Evolutionary conservation across 1,284 basidiomycete species (phyloP), one percentile per base, ranked within the genome.

Genomic region (Ustilago loliicola): DNA sequence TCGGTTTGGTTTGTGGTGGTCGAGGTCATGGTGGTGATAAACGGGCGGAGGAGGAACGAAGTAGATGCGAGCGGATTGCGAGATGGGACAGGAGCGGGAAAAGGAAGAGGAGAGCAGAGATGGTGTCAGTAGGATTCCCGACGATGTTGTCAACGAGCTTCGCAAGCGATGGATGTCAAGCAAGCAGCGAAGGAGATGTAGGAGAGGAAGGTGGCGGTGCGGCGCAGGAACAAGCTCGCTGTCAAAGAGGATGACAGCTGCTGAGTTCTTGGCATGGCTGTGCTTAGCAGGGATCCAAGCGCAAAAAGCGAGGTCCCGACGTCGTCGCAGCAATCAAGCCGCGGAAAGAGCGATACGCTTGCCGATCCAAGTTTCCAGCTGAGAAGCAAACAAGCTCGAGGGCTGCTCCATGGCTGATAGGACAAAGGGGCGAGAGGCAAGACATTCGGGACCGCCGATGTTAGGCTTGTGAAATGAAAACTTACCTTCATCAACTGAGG

Each of bases 401-500:
- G 17, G 50, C 4, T 30, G 7, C 50, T 21, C 9, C 3, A 36
- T 13, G n/a, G n/a, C 6, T 9, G 51, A n/a, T 4, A 52, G 27
- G 51, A 27, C 13, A 50, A 50, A 23, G 23, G 21, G 27, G 48
- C 27, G 1, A 19, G 29, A 9, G 52, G 7, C 17, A 34, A 53
- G 29, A 17, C 1, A 11, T 4, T 51, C 48, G 48, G 23, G 15
- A 36, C 34, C 10, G 34, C 34, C 34, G 34, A 36, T 36, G 34
- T 51, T 25, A 13, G 17, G 30, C 6, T 10, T 11, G 30, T 11
- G 51, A n/a, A 40, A 23, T 13, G 15, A 25, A 29, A 32, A 69
- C 67, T 64, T 64, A 70, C 67, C 68, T n/a, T 71, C 53, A 40
- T 71, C 68, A 30, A 45, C 62, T 29, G 61, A 60, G 47, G 62